Base-by-base conservation (phyloP, 768 basidiomycete species). In the Russula lepida region DNA sequence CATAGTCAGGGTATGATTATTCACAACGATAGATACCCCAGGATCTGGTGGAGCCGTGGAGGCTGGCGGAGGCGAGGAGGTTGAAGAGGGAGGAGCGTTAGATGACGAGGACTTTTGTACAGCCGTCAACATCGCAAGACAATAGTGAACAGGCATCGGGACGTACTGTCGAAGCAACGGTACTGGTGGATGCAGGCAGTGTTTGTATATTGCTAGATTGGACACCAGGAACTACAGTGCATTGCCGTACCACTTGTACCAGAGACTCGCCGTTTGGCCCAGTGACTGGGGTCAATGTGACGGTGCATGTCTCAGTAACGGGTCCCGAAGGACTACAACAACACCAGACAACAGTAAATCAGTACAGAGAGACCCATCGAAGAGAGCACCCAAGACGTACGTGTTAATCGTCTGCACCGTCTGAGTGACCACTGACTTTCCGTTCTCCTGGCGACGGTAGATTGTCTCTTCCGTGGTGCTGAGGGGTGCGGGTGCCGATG, bases 381-480 rank as follows among this genome's bases (percentile, higher is more conserved):
- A 28, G 27, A 48, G 11, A 6, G n/a, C 6, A 6, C 32, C 4
- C 12, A 33, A n/a, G 17, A 74, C 79, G 69, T 67, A 80, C 79
- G 75, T 79, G 63, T 78, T 69, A 17, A 74, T 63, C 25, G 69
- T 72, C 54, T 65, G 68, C 46, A 70, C 72, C 6, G 76, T 77
- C 41, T 71, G 71, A 4, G 78, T 56, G 15, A 74, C 73, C 6
- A 74, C 72, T 21, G 77, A 69, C 6, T 70, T 60, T 23, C 59
- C 69, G 27, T 61, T 60, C 49, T 17, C 51, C 67, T 64, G 62
- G 60, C 68, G 62, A 67, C 62, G 51, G 41, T 43, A 51, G 56
- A 55, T 1, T 8, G 35, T 52, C 39, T 27, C 30, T 33, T 49
- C 54, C 41, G 58, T 25, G 51, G 57, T 41, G 19, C 30, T 5